These are phyloP conservation scores for Ogataea henricii DNA, from an alignment of 805 yeast genomes.

Conservation along the genomic window DNA sequence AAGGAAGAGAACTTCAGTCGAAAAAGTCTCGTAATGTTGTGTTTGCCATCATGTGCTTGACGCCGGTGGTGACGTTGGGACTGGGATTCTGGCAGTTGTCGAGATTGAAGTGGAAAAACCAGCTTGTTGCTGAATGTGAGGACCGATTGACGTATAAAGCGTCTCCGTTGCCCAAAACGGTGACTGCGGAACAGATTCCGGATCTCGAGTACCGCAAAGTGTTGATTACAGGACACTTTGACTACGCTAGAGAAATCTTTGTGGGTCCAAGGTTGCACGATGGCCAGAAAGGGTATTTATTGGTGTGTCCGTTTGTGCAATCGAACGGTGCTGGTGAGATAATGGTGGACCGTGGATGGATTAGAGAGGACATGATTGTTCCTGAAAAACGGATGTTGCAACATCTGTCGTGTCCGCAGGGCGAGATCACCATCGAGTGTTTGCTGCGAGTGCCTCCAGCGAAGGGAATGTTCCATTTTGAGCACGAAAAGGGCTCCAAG, in stretches of 20 bases:
- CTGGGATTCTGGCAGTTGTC: slow-evolving; percentile 93
- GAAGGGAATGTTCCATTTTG: slow-evolving; percentile 67
- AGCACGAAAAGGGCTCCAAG: slow-evolving; percentile 64
- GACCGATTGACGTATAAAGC: slow-evolving; percentile 76
- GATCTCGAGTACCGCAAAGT: slow-evolving; percentile 85
- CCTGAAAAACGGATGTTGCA: slow-evolving; percentile 58
- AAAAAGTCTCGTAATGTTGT: slow-evolving; percentile 31
- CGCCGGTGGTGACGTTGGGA: slow-evolving; percentile 85
- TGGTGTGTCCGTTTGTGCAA: slow-evolving; percentile 81
- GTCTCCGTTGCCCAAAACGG: slow-evolving; percentile 65
- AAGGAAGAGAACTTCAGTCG: slow-evolving; percentile 28
- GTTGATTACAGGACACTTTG: slow-evolving; percentile 72
- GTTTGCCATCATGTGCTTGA: slow-evolving; percentile 53
- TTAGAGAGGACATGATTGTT: slow-evolving; percentile 63
- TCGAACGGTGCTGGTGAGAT: slow-evolving; percentile 74
- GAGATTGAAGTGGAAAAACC: slow-evolving; percentile 85
- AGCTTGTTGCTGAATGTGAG: slow-evolving; percentile 79
- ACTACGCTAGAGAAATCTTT: slow-evolving; percentile 83
- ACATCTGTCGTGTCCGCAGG: slow-evolving; percentile 72
- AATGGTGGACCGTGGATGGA: slow-evolving; percentile 91
- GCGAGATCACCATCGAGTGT: slow-evolving; percentile 71
- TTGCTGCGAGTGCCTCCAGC: slow-evolving; percentile 68
- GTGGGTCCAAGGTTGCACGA: slow-evolving; percentile 86
- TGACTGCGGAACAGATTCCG: slow-evolving; percentile 63
- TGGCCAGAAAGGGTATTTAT: slow-evolving; percentile 72